Evolutionary conservation across 1,284 basidiomycete species (phyloP), one percentile per base, ranked within the genome.

Genomic region (Papiliotrema terrestris): DNA sequence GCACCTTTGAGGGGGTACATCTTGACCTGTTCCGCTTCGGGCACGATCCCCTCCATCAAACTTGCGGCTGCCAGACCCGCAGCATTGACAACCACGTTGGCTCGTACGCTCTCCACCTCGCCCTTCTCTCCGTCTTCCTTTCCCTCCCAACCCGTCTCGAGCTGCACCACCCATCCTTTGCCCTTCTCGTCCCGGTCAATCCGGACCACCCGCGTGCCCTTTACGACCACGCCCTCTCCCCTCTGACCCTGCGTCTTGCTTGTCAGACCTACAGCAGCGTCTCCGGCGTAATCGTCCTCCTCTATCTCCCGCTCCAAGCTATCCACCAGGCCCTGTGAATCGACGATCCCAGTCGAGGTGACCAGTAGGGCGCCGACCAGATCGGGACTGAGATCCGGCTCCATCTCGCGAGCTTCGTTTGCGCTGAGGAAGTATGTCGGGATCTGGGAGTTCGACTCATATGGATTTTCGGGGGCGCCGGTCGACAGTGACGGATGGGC

Each of bases 281-380:
- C 45, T 84, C 87, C 65, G 4, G 59, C 60, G 49, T 71, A 72
- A 38, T 70, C 69, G 8, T 62, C 50, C 48, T 74, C 71, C 45
- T 70, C 75, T 50, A 97, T 85, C 51, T 94, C 89, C 61, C 81
- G 82, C 70, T 91, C 89, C 37, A 97, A 79, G 58, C 83, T 86
- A 62, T 85, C 81, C 83, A 93, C 89, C 46, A 89, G 78, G 4
- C 84, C 75, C 77, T 95, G 92, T 0, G 89, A 89, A 72, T 94
- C 89, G 2, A 98, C 78, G 58, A 98, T 96, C 1, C 95, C 95
- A 0, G 95, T 97, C 63, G 87, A 84, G 2, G 89, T 86, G 56
- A 87, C 91, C 76, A 86, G 85, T 20, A 98, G 74, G 0, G 92
- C 91, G 14, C 81, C 83, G 0, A 80, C 78, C 51, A 97, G 88